phyloP scores from a whole-genome alignment of 306 rosid genomes.

The Morella rubra region DNA sequence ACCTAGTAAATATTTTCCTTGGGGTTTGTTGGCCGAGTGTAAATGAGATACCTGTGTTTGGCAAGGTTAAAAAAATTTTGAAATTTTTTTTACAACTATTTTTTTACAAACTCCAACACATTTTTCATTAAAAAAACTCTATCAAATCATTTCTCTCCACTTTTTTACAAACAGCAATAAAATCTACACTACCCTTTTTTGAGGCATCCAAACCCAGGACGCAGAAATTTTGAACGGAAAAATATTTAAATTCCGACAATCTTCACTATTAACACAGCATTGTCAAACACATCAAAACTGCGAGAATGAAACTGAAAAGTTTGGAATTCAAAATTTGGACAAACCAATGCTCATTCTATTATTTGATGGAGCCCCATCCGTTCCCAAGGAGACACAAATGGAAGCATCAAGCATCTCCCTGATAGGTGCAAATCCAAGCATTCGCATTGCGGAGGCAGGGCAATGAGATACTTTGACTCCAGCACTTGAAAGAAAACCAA shows the following conservation, averaged over 20 bases:
- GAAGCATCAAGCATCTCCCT: slow-evolving; percentile 89
- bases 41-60: too few species aligned
- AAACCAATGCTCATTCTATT: slow-evolving; percentile 89
- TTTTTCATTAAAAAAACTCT: too few species aligned
- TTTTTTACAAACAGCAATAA: too few species aligned
- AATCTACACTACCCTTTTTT: too few species aligned
- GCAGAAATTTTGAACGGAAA: too few species aligned
- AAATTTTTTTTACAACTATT: too few species aligned
- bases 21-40: too few species aligned
- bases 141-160: too few species aligned
- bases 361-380: slow-evolving; percentile 94
- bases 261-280: slow-evolving; percentile 5
- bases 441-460: slow-evolving; percentile 89
- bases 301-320: slow-evolving; percentile 9
- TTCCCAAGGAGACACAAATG: slow-evolving; percentile 82
- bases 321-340: slow-evolving; percentile 29
- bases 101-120: too few species aligned
- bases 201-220: too few species aligned
- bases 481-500: slow-evolving; percentile 64
- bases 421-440: slow-evolving; percentile 93
- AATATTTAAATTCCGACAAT: slow-evolving; percentile 11
- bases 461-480: slow-evolving; percentile 89
- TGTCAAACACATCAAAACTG: neutral
- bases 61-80: too few species aligned
- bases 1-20: neutral